These are phyloP conservation scores for Periconia sp. DNA, from an alignment of 2,329 filamentous ascomycete genomes.

Conservation along the genomic window DNA sequence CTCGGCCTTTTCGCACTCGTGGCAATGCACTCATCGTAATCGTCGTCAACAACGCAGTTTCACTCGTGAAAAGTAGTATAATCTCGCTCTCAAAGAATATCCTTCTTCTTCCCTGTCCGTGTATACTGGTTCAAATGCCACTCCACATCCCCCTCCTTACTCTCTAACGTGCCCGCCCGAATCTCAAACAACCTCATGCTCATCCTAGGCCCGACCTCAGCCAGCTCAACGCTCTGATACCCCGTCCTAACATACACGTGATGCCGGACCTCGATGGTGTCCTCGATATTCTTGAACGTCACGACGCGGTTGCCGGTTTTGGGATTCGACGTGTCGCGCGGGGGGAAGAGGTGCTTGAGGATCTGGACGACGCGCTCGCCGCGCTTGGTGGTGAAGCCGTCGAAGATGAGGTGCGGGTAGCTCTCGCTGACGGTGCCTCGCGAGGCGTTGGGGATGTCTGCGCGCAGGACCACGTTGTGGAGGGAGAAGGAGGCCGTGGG, in stretches of 20 bases:
- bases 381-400: slow-evolving; percentile 81
- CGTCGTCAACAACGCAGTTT: no score
- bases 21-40: no score
- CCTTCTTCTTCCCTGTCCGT: slow-evolving; percentile 90
- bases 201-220: slow-evolving; percentile 72
- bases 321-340: slow-evolving; percentile 68
- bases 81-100: slow-evolving; percentile 74
- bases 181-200: slow-evolving; percentile 98
- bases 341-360: slow-evolving; percentile 91
- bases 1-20: no score
- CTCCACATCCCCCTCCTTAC: slow-evolving; percentile 92
- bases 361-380: slow-evolving; percentile 85
- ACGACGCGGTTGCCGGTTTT: slow-evolving; percentile 88
- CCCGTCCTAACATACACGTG: slow-evolving; percentile 93
- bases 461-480: slow-evolving; percentile 88
- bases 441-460: slow-evolving; percentile 86
- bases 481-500: slow-evolving; percentile 85
- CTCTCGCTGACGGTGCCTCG: slow-evolving; percentile 87
- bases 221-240: slow-evolving; percentile 71
- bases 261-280: slow-evolving; percentile 85
- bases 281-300: slow-evolving; percentile 81
- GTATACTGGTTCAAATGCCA: slow-evolving; percentile 98
- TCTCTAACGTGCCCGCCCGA: slow-evolving; percentile 84
- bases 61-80: no score
- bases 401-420: slow-evolving; percentile 94